Conservation (phyloP, 2,329 filamentous ascomycete species). For the Colletotrichum simmondsii region DNA sequence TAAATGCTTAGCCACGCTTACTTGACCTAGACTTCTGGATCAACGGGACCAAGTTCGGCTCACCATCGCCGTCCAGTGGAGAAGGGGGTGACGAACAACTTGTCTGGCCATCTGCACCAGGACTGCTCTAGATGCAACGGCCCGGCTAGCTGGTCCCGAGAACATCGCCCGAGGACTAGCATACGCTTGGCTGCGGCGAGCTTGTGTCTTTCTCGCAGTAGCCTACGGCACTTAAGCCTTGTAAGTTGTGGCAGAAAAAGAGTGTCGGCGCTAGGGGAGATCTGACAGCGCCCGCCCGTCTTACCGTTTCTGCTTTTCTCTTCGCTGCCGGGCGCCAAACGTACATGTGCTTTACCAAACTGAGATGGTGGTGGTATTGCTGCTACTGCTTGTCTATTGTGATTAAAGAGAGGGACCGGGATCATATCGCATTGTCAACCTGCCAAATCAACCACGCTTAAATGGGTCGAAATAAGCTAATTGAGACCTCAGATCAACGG, state of each 20-base stretch:
- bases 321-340: background rate
- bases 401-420: background rate
- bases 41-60: conserved; percentile 13
- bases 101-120: conserved; percentile 22
- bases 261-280: background rate
- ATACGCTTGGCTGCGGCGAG: conserved; percentile 11
- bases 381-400: background rate
- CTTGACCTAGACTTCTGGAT: conserved; percentile 13
- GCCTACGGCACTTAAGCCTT: background rate
- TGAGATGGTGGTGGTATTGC: background rate
- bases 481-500: conserved; percentile 8
- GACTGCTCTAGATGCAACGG: conserved; percentile 17
- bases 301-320: conserved; percentile 3
- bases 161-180: background rate
- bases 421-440: conserved; percentile 1
- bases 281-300: conserved; percentile 25
- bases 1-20: conserved; percentile 31
- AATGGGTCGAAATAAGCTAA: conserved; percentile 8
- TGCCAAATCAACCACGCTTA: conserved; percentile 8
- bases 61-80: conserved; percentile 17
- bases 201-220: conserved; percentile 3
- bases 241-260: background rate
- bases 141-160: conserved; percentile 25
- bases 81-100: conserved; percentile 2
- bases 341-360: background rate